phyloP scores from a whole-genome alignment of 305 asterid species.

The Euphrasia arctica region DNA sequence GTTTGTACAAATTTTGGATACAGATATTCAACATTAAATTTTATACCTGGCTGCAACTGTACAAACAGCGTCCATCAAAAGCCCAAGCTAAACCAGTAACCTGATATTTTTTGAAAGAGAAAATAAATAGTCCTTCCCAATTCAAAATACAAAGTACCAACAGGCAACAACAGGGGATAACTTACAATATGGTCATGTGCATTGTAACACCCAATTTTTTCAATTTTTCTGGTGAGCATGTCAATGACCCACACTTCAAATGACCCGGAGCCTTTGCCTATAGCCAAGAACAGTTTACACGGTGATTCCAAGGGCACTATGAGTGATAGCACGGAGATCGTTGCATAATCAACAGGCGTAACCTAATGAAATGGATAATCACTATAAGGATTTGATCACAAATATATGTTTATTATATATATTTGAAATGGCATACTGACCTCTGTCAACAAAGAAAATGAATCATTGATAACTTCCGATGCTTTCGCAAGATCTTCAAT shows the following conservation, averaged over 20 bases:
- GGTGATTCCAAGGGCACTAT: slow-evolving; percentile 44
- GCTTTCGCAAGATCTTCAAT: slow-evolving; percentile 50
- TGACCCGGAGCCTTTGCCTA: slow-evolving; percentile 88
- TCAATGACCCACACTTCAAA: slow-evolving; percentile 71
- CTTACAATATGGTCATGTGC: slow-evolving; percentile 83
- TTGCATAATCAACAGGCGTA: slow-evolving; percentile 41
- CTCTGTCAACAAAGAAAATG: slow-evolving; percentile 65
- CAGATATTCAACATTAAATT: slow-evolving; percentile 9
- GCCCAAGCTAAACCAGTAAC: slow-evolving; percentile 93
- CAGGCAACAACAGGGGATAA: slow-evolving; percentile 25
- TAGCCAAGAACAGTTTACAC: slow-evolving; percentile 51
- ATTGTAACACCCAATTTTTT: slow-evolving; percentile 48
- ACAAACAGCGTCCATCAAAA: slow-evolving; percentile 71
- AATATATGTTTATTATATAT: slow-evolving; percentile 17
- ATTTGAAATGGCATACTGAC: slow-evolving; percentile 36
- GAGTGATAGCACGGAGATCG: slow-evolving; percentile 64
- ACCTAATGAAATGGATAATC: slow-evolving; percentile 43
- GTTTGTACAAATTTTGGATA: neutral
- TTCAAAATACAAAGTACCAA: slow-evolving; percentile 23
- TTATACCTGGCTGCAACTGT: slow-evolving; percentile 96
- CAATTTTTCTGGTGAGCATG: slow-evolving; percentile 35
- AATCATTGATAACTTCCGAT: slow-evolving; percentile 44
- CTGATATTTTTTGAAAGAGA: slow-evolving; percentile 36
- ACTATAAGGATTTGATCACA: slow-evolving; percentile 18
- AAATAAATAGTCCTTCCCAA: slow-evolving; percentile 24